Percentiles rank a stretch among this genome's conserved stretches.
These are phyloP conservation scores for Neodidymelliopsis sp. DNA, from an alignment of 2,329 filamentous ascomycete genomes.

Conservation along the genomic window DNA sequence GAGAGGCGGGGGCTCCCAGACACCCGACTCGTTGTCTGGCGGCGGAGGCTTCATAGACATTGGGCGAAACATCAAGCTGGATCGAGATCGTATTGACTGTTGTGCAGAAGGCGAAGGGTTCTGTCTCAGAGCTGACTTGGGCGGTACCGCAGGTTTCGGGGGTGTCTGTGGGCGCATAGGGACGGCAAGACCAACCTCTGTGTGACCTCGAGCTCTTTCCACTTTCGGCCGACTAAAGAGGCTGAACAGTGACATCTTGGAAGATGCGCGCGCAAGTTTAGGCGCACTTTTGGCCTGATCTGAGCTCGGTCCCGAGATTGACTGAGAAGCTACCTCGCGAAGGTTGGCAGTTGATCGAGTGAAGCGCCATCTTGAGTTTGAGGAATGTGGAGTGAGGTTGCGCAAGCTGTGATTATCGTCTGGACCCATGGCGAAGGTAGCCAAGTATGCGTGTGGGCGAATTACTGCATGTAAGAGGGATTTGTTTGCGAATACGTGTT, in stretches of 20 bases:
- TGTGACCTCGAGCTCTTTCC: slow-evolving; percentile 56
- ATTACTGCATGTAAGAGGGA: slow-evolving; percentile 24
- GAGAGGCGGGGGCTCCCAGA: slow-evolving; percentile 68
- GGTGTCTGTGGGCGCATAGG: slow-evolving; percentile 44
- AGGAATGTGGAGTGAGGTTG: slow-evolving; percentile 29
- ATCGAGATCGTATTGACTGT: slow-evolving; percentile 42
- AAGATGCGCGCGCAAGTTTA: slow-evolving; percentile 44
- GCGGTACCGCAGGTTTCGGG: slow-evolving; percentile 26
- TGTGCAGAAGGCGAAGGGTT: slow-evolving; percentile 41
- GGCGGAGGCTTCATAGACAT: slow-evolving; percentile 37
- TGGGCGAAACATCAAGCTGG: slow-evolving; percentile 42
- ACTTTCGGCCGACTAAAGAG: slow-evolving; percentile 60
- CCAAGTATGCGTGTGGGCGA: slow-evolving; percentile 19
- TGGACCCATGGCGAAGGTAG: slow-evolving; percentile 36
- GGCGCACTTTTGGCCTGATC: slow-evolving; percentile 23
- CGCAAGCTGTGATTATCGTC: slow-evolving; percentile 36
- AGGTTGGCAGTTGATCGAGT: slow-evolving; percentile 43
- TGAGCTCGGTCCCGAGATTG: slow-evolving; percentile 7
- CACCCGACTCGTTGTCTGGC: slow-evolving; percentile 42
- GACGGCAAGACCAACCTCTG: slow-evolving; percentile 51
- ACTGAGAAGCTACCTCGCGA: slow-evolving; percentile 10
- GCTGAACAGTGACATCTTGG: slow-evolving; percentile 59
- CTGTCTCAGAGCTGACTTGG: slow-evolving; percentile 37
- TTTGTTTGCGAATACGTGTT: background rate
- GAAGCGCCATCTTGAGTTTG: slow-evolving; percentile 48